Conservation (phyloP, 2,329 filamentous ascomycete genomes). For the Ambrosiella beaveri region DNA sequence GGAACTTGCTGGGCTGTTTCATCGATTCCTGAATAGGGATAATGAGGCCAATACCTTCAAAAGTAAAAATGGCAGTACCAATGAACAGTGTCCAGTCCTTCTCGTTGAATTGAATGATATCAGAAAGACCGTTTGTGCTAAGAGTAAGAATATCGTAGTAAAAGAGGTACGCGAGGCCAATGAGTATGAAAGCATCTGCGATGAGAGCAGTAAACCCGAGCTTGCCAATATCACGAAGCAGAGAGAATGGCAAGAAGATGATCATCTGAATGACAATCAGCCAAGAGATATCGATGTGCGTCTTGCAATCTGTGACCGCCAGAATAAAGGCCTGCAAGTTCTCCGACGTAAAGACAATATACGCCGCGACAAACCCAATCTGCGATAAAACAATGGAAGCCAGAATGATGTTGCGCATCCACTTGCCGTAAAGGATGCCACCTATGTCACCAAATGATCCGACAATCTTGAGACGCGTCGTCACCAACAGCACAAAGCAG, state of each 20-base stretch:
- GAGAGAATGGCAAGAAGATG: slow-evolving; percentile 83
- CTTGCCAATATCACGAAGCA: slow-evolving; percentile 93
- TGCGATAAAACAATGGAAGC: slow-evolving; percentile 88
- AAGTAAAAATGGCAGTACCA: slow-evolving; percentile 96
- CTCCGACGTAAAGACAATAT: slow-evolving; percentile 92
- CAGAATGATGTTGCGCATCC: slow-evolving; percentile 77
- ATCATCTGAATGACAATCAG: slow-evolving; percentile 91
- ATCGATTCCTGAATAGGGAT: slow-evolving; percentile 98
- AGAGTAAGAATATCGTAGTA: slow-evolving; percentile 89
- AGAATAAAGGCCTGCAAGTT: slow-evolving; percentile 90
- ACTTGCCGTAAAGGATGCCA: slow-evolving; percentile 74
- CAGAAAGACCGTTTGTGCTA: slow-evolving; percentile 54
- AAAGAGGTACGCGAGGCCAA: slow-evolving; percentile 84
- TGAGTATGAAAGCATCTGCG: slow-evolving; percentile 83
- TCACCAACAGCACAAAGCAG: slow-evolving; percentile 87
- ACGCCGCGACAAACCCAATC: slow-evolving; percentile 84
- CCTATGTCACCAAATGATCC: slow-evolving; percentile 98
- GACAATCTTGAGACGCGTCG: slow-evolving; percentile 66
- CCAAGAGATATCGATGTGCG: slow-evolving; percentile 68
- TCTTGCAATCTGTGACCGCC: slow-evolving; percentile 71
- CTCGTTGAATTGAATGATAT: slow-evolving; percentile 80
- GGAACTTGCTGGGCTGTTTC: slow-evolving; percentile 80
- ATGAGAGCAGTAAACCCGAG: slow-evolving; percentile 87
- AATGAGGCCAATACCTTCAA: slow-evolving; percentile 92
- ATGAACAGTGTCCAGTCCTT: slow-evolving; percentile 95